Conservation (phyloP, 2,329 filamentous ascomycete genomes). For the Trichophyton simii region DNA sequence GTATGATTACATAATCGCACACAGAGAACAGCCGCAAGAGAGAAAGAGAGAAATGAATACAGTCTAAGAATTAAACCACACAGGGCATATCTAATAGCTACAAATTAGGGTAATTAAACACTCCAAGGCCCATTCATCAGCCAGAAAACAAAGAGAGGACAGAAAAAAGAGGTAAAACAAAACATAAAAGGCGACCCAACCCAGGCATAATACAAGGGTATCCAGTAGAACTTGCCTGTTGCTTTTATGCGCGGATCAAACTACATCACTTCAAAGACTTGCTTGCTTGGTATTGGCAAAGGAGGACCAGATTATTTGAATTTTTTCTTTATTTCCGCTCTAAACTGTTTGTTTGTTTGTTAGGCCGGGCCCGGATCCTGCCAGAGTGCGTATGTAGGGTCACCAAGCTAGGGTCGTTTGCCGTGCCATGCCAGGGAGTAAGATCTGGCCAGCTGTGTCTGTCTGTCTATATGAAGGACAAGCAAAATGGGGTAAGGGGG, state of each 20-base stretch:
- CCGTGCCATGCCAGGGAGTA: not conserved
- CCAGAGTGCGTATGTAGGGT: not conserved
- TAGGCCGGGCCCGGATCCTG: not conserved
- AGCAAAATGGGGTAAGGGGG: conserved; percentile 5
- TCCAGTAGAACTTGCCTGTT: too few relatives aligned
- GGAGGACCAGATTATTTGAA: not conserved
- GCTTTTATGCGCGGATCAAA: too few relatives aligned
- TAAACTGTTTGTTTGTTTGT: not conserved
- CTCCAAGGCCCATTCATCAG: not conserved
- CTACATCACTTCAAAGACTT: too few relatives aligned
- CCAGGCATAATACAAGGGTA: too few relatives aligned
- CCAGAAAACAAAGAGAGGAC: not conserved
- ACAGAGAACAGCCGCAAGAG: not conserved
- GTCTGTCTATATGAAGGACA: conserved; percentile 2
- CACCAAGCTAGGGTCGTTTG: not conserved
- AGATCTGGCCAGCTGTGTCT: not conserved
- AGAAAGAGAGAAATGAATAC: not conserved
- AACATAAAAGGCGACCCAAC: not conserved
- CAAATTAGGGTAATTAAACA: not conserved
- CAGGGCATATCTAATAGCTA: not conserved
- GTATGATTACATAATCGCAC: not conserved
- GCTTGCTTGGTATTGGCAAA: not conserved
- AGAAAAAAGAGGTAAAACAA: not conserved
- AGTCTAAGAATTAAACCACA: not conserved
- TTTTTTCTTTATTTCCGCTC: conserved; percentile 2